Percentiles rank a stretch among this genome's conserved stretches.
Evolutionary conservation across 768 basidiomycete species (phyloP).

Genomic region (Dendrothele bispora): DNA sequence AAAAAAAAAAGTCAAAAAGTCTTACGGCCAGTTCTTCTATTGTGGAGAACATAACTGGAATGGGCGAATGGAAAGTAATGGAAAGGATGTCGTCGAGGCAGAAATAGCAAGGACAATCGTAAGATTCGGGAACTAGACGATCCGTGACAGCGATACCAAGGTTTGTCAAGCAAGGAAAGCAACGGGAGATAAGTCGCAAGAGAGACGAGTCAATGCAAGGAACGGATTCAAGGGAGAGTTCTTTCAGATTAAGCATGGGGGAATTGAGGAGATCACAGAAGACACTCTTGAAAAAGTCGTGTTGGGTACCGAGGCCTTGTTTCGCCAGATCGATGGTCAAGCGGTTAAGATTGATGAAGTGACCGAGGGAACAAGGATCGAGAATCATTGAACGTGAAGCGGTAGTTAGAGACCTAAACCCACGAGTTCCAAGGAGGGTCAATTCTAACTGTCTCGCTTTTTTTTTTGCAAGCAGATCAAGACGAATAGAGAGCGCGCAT

Average conservation of each 20-base stretch:
- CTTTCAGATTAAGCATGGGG: conserved; percentile 38
- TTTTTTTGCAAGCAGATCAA: conserved; percentile 30
- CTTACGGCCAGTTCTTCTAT: conserved; percentile 53
- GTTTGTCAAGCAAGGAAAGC: conserved; percentile 44
- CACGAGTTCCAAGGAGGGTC: too few relatives aligned
- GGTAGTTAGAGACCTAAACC: not conserved
- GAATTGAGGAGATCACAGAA: conserved; percentile 16
- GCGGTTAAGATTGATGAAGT: conserved; percentile 34
- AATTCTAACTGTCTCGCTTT: not conserved
- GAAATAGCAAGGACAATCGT: conserved; percentile 52
- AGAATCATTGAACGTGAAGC: conserved; percentile 21
- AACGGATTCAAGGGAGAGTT: conserved; percentile 51
- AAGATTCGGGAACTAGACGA: conserved; percentile 43
- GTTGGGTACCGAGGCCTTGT: conserved; percentile 47
- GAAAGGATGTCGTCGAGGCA: conserved; percentile 65
- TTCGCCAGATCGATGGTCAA: conserved; percentile 43
- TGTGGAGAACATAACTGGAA: conserved; percentile 49
- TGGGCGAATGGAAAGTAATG: conserved; percentile 59
- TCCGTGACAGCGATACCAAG: conserved; percentile 63
- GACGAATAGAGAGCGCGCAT: conserved; percentile 23
- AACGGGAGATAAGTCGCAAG: conserved; percentile 43
- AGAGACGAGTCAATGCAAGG: conserved; percentile 55
- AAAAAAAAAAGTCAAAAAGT: conserved; percentile 5
- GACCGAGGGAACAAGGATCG: conserved; percentile 2
- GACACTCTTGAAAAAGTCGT: conserved; percentile 27